Evolutionary conservation across 2,329 filamentous ascomycete species (phyloP), one percentile per base, ranked within the genome.

Genomic region (Alternaria novae-zelandiae): DNA sequence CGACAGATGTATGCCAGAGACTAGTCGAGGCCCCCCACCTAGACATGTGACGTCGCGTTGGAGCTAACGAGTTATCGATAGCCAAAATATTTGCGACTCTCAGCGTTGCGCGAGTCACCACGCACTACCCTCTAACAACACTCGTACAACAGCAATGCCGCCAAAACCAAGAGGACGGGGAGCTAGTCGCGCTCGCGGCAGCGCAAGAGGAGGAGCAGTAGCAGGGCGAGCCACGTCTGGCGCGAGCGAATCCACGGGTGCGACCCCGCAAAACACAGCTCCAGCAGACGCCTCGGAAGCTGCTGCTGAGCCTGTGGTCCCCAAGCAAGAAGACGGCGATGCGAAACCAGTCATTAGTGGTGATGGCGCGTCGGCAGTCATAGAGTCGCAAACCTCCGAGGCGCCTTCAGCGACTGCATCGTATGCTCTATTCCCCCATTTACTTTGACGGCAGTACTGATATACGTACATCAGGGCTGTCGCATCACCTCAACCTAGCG

Each of bases 131-230:
- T 28, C 54, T 46, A 12, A 49, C 21, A 13, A 54, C 15, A 55
- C 51, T 26, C 49, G 13, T 23, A 51, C 13, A 47, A 17, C 57
- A 64, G 23, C 59, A 67, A 79, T 79, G 77, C 76, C 76, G 44
- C 76, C 76, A 46, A 78, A 76, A 67, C 61, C 66, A 26, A 70
- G 74, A 66, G 74, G 73, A 54, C 60, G 73, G 59, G 69, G 65
- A 12, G 66, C 67, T 30, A 62, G 65, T 46, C 71, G 71, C 32
- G 70, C 72, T 3, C 69, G 73, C 15, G 72, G 72, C 3, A 65
- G 65, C 36, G 62, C 63, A 8, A 64, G 73, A 56, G 72, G 66
- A 59, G 74, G 67, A 13, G 70, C 64, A 28, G 54, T 65, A 21
- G 55, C 64, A 54, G 61, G 61, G 11, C 59, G 60, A 43, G 54